These are phyloP conservation scores for Gracilaria domingensis DNA, from an alignment of 23 red algal genomes.

Conservation along the genomic window DNA sequence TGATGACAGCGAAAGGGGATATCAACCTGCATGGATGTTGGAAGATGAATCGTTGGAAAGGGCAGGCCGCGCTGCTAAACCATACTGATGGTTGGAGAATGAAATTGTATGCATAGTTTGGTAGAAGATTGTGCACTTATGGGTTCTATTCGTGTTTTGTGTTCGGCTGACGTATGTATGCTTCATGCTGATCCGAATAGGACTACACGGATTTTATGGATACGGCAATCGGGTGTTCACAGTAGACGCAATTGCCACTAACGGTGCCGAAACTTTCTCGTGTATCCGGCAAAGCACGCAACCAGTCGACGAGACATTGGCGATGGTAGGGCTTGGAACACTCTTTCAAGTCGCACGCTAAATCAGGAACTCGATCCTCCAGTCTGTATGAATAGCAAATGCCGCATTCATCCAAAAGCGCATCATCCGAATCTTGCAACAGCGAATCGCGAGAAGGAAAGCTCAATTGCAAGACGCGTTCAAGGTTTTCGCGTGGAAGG, in stretches of 20 bases:
- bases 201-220: constrained; percentile 32
- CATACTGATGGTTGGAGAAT: not conserved
- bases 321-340: constrained; percentile 73
- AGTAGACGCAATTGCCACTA: constrained; percentile 74
- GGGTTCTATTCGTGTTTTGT: not conserved
- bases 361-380: constrained; percentile 70
- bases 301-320: constrained; percentile 77
- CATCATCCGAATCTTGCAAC: constrained; percentile 34
- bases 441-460: constrained; percentile 40
- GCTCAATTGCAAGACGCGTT: constrained; percentile 42
- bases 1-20: constrained; percentile 6
- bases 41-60: constrained; percentile 70
- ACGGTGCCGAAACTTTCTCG: constrained; percentile 68
- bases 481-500: constrained; percentile 59
- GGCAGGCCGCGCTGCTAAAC: constrained; percentile 38
- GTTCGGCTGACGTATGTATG: not conserved
- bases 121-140: not conserved
- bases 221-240: constrained; percentile 42
- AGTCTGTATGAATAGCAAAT: constrained; percentile 78
- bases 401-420: constrained; percentile 56
- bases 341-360: constrained; percentile 62
- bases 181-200: not conserved
- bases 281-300: constrained; percentile 70
- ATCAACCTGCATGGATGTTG: constrained; percentile 62
- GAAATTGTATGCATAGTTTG: not conserved